Evolutionary conservation across 176 grass and related monocot species (phyloP), one percentile per base, ranked within the genome.

Genomic region (Zizania latifolia): DNA sequence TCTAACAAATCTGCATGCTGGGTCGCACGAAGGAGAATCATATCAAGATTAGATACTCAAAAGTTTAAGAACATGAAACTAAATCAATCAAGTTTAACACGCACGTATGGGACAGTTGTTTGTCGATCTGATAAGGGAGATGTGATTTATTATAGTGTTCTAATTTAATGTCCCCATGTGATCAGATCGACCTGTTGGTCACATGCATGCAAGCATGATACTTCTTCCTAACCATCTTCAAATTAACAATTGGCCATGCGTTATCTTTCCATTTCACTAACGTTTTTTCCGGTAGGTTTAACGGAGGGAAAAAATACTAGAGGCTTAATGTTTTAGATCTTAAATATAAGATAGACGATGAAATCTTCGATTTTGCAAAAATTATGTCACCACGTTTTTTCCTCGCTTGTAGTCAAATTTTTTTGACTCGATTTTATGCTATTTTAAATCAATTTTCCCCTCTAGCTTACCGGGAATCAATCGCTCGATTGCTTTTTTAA

Each of bases 121-220:
- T 85, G 73, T 79, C n/a, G n/a, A n/a, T n/a, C 30, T 79, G 48
- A 88, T 43, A 88, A 82, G 72, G 71, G 75, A 74, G 71, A 72
- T n/a, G 71, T 72, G 41, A 64, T 84, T 59, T 44, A 37, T 50
- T 41, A 12, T 30, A 36, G 10, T 70, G 57, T 27, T 70, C 45
- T 72, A 30, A 43, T 35, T 76, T 71, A 26, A 67, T 76, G 31
- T 53, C 26, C 57, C 8, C 70, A 44, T 80, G 33, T 60, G 53
- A 58, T 41, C 32, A 53, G 48, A 53, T 53, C 48, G n/a, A 73
- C 15, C 23, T 40, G 8, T 50, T 62, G 21, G 35, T 51, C 60
- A 65, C 83, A 60, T 61, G 73, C 10, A 50, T 16, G 73, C 10
- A 50, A 11, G 40, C 83, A 81, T 74, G 76, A 65, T 78, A 67